Evolutionary conservation across 2,329 filamentous ascomycete genomes (phyloP).

Genomic region (Didymella glomerata): DNA sequence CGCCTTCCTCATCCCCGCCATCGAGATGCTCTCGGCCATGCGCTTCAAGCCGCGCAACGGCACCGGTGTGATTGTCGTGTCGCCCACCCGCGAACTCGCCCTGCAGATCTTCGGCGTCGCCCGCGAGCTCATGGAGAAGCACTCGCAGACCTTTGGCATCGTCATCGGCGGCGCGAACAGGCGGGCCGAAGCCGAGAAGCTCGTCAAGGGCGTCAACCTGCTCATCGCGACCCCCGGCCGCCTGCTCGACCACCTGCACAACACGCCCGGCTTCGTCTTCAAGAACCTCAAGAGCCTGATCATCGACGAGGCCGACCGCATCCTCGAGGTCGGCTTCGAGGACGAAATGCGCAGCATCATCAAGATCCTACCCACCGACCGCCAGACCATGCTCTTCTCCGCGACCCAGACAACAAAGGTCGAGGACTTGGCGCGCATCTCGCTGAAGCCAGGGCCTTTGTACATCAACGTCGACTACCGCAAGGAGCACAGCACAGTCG

Average conservation of each 20-base stretch:
- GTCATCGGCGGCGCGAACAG: constrained; percentile 95
- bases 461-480: constrained; percentile 97
- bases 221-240: constrained; percentile 93
- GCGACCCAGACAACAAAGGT: constrained; percentile 99
- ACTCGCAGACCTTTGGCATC: constrained; percentile 95
- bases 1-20: constrained; percentile 90
- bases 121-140: constrained; percentile 87
- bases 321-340: constrained; percentile 97
- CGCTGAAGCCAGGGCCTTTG: constrained; percentile 85
- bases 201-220: constrained; percentile 92
- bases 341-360: constrained; percentile 98
- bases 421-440: constrained; percentile 94
- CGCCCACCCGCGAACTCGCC: constrained; percentile 90
- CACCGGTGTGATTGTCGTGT: constrained; percentile 85
- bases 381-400: constrained; percentile 98
- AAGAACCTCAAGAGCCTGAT: constrained; percentile 92
- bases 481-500: constrained; percentile 90
- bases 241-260: constrained; percentile 91
- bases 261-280: constrained; percentile 87
- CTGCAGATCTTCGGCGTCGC: constrained; percentile 97
- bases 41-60: constrained; percentile 94
- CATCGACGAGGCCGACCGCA: constrained; percentile 96
- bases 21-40: constrained; percentile 90
- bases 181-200: constrained; percentile 90
- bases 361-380: constrained; percentile 84